Conservation (phyloP, 495 filamentous ascomycete species). For the Pseudoneurospora amorphoporcata region DNA sequence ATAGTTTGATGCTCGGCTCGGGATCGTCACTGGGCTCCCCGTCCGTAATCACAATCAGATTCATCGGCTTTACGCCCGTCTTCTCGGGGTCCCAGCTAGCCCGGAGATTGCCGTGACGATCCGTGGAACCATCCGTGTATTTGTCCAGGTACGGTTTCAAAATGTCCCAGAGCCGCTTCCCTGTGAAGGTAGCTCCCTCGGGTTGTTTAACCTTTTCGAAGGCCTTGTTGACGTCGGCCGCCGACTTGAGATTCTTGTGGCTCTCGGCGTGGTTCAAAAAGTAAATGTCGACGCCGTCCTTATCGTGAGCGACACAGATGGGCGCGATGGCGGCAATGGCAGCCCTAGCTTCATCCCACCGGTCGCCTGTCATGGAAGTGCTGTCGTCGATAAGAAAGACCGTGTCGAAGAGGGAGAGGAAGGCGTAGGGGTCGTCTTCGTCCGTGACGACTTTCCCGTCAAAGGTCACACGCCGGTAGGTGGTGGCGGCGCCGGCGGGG, state of each 20-base stretch:
- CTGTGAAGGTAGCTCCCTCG: conserved; percentile 62
- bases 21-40: conserved; percentile 68
- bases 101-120: conserved; percentile 3
- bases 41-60: conserved; percentile 91
- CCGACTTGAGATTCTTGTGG: conserved; percentile 48
- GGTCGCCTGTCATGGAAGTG: conserved; percentile 67
- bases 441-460: conserved; percentile 6
- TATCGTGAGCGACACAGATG: conserved; percentile 73
- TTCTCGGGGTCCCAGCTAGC: conserved; percentile 32
- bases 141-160: conserved; percentile 52
- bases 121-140: conserved; percentile 21
- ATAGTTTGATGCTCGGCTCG: conserved; percentile 56
- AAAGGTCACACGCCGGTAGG: background rate
- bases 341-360: conserved; percentile 65
- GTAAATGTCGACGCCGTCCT: conserved; percentile 87
- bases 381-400: conserved; percentile 92
- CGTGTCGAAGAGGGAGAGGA: conserved; percentile 82
- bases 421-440: conserved; percentile 62
- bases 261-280: conserved; percentile 62
- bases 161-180: conserved; percentile 60
- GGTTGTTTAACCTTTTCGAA: conserved; percentile 59
- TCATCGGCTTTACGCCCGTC: conserved; percentile 58
- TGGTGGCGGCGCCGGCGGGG: background rate
- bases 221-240: conserved; percentile 47
- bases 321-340: conserved; percentile 72